A percentile compares a stretch with the other conserved stretches of the same genome.
Conservation (phyloP, 2,329 filamentous ascomycete genomes). For the Ceratocystis eucalypticola region DNA sequence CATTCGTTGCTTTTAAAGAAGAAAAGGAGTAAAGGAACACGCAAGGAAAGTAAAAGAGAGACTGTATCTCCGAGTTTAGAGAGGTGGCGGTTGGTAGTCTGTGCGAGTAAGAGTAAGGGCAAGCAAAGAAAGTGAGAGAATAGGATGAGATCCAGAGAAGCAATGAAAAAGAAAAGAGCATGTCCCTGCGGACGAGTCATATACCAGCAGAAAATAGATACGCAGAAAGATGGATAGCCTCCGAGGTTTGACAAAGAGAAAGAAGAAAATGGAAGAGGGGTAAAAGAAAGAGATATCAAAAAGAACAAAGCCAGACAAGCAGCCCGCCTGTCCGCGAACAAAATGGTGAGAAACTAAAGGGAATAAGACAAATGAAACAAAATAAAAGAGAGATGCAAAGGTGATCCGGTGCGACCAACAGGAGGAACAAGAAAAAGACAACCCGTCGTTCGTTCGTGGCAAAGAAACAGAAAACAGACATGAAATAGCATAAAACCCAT, state of each 20-base stretch:
- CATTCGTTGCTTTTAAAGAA: too few relatives aligned
- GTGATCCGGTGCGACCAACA: neutral
- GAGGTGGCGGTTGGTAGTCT: too few relatives aligned
- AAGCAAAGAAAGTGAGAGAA: neutral
- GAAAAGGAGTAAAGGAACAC: too few relatives aligned
- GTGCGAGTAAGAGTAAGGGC: neutral
- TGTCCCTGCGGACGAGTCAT: conserved; percentile 18
- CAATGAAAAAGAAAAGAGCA: neutral
- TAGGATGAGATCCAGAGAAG: neutral
- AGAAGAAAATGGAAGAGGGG: neutral
- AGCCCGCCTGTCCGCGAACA: too few relatives aligned
- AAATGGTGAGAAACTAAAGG: neutral
- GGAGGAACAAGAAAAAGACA: conserved; percentile 9
- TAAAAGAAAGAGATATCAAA: neutral
- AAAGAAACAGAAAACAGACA: conserved; percentile 5
- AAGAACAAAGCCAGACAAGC: neutral
- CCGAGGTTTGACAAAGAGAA: conserved; percentile 14
- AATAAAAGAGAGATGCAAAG: neutral
- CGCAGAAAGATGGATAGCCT: conserved; percentile 10
- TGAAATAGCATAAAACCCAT: neutral
- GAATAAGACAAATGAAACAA: neutral
- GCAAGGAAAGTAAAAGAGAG: too few relatives aligned
- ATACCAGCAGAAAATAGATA: conserved; percentile 17
- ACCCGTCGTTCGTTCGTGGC: conserved; percentile 3
- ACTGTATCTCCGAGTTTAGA: too few relatives aligned